Base-by-base conservation (phyloP, 768 basidiomycete genomes). In the Strobilomyces confusus region DNA sequence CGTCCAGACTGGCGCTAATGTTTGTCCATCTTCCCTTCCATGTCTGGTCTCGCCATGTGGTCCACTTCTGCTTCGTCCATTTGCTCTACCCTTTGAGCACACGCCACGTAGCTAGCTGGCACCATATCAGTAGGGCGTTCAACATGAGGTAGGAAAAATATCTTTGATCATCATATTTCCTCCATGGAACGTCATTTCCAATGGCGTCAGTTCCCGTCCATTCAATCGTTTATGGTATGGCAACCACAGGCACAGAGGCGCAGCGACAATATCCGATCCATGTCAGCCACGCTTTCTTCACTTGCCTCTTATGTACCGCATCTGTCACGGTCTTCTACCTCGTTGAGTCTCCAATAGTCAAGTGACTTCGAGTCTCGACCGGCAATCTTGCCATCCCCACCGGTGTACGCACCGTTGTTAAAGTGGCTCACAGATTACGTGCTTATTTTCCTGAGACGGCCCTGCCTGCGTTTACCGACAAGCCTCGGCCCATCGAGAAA, bases 241-340 rank as follows among this genome's bases (percentile, higher is more conserved):
- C 34, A 65, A 59, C 58, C 49, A 61, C 55, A 62, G 63, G 61
- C 60, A 69, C 57, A 50, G 44, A 52, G 58, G 62, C 58, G 48
- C 55, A 64, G 64, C 51, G 55, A 64, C 65, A 67, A 69, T 69
- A 49, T 69, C 68, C 68, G 69, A 65, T 57, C 56, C 46, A 59
- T 57, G 52, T 56, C 51, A 49, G 32, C 57, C 63, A 63, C 51
- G 62, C 63, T 49, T 52, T 47, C 29, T 29, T 44, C 49, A 46
- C 48, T 56, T 57, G 56, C 57, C 59, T 47, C 45, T 63, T 66
- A 55, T 54, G 57, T 25, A n/a, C 36, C 4, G 7, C 20, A 44
- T 38, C 44, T 46, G 51, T 55, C 54, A 51, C 51, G 56, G 41
- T 52, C 52, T 61, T 49, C 52, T 19, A n/a, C 45, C 51, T 54